Evolutionary conservation across 176 grass and related monocot genomes (phyloP), one percentile per base, ranked within the genome.

Genomic region (Triticum aestivum): DNA sequence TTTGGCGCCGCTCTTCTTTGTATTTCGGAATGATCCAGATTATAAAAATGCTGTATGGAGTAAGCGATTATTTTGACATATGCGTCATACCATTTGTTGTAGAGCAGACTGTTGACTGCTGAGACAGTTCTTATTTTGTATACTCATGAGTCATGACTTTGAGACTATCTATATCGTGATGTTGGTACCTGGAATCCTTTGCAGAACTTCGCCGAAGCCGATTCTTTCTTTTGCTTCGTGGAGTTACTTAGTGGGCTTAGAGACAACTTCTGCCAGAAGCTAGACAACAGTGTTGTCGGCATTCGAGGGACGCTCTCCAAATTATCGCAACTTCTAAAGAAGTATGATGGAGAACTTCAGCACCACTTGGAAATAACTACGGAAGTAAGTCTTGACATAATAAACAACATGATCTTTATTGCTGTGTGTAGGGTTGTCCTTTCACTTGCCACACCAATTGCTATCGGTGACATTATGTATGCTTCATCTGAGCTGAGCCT

Each of bases 201-300:
- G 49, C 85, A 92, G 89, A 82, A 73, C 63, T 89, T 75, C 35
- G 96, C 96, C 37, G 96, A 98, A 91, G 91, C 93, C 14, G 93
- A 89, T 95, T 92, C 96, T 41, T 98, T 98, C 88, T 94, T 92
- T 89, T 95, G 96, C 82, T 95, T 98, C 15, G 79, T 92, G 18
- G 91, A 91, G 80, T 84, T 98, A 42, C 83, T 95, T 82, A 95
- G 90, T 73, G 96, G 81, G 74, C 93, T 98, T 69, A 95, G 90
- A 81, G 96, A 95, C 75, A 92, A 95, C 73, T 98, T 98, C 80
- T 98, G 93, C 87, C 93, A 95, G 86, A 98, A 95, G 61, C 79
- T 98, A 52, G 96, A 95, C 81, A 94, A 98, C 18, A 95, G 89
- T 68, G 88, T 81, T 89, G 84, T 98, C 66, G 96, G 93, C 44